These are phyloP conservation scores for Kentomonas sorsogonicus DNA, from an alignment of 208 protist species.

Conservation along the genomic window DNA sequence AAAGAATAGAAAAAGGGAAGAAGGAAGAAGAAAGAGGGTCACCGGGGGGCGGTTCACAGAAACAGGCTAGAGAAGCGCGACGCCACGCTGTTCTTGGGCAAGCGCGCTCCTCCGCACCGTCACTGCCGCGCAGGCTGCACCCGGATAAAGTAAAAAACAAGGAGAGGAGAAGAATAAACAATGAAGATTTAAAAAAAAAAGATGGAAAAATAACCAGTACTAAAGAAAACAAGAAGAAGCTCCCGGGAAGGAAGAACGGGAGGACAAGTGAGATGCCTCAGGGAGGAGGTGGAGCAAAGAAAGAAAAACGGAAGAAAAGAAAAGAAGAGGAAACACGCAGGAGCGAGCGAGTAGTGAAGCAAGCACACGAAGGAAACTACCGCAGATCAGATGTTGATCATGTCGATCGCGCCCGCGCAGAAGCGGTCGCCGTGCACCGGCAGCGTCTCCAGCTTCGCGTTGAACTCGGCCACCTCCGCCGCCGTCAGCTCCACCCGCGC, in stretches of 20 bases:
- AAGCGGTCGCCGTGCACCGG: slow-evolving; percentile 18
- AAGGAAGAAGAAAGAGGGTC: too few relatives aligned
- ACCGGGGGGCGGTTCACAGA: too few relatives aligned
- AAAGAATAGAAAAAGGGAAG: background rate
- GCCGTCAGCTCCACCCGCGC: slow-evolving; percentile 9
- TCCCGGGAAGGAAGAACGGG: too few relatives aligned
- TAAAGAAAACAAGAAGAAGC: too few relatives aligned
- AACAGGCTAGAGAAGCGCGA: too few relatives aligned
- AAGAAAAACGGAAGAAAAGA: background rate
- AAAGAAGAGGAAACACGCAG: background rate
- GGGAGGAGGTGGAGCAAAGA: background rate
- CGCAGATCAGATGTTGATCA: slow-evolving; percentile 12
- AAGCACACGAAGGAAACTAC: too few relatives aligned
- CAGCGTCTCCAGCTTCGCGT: slow-evolving; percentile 7
- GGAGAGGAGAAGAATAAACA: background rate
- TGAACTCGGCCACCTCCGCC: slow-evolving; percentile 22
- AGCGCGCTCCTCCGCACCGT: too few relatives aligned
- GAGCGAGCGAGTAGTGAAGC: background rate
- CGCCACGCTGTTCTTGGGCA: too few relatives aligned
- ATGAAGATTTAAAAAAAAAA: background rate
- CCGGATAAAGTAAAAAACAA: slow-evolving; percentile 1
- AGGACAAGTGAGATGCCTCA: background rate
- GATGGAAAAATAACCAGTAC: too few relatives aligned
- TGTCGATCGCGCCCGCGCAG: background rate
- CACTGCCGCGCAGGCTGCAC: too few relatives aligned